These are phyloP conservation scores for Mrakia hoshinonis DNA, from an alignment of 768 basidiomycete genomes.

Conservation along the genomic window DNA sequence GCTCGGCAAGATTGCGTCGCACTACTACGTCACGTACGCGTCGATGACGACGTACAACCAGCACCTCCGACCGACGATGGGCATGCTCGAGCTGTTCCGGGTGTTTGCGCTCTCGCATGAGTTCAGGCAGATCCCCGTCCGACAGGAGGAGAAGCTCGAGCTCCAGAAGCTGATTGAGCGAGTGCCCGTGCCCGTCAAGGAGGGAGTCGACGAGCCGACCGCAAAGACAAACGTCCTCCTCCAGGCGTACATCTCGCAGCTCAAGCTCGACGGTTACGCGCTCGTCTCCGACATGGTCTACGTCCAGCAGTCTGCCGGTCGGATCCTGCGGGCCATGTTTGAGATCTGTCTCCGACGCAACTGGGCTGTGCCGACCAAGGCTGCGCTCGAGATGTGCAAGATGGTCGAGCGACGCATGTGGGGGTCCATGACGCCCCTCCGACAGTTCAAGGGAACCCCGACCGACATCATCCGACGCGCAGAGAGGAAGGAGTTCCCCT, in stretches of 20 bases:
- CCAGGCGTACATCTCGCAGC: slow-evolving; percentile 86
- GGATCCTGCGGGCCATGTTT: slow-evolving; percentile 90
- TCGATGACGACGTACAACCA: slow-evolving; percentile 97
- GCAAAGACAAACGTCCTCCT: slow-evolving; percentile 95
- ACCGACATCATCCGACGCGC: slow-evolving; percentile 54
- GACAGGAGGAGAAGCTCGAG: slow-evolving; percentile 68
- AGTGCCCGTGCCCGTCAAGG: slow-evolving; percentile 95
- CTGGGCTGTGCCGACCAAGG: slow-evolving; percentile 91
- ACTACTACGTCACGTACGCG: slow-evolving; percentile 89
- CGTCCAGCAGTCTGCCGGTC: slow-evolving; percentile 92
- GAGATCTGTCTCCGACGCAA: slow-evolving; percentile 96
- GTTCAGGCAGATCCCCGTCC: slow-evolving; percentile 76
- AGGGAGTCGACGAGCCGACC: slow-evolving; percentile 87
- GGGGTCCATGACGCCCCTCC: slow-evolving; percentile 92
- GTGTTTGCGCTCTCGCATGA: slow-evolving; percentile 93
- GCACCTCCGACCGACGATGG: slow-evolving; percentile 79
- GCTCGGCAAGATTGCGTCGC: slow-evolving; percentile 83
- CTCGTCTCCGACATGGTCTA: slow-evolving; percentile 60
- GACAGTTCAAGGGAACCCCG: slow-evolving; percentile 90
- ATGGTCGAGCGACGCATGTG: slow-evolving; percentile 76
- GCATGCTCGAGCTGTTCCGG: slow-evolving; percentile 79
- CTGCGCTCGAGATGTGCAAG: slow-evolving; percentile 87
- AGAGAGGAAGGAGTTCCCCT: slow-evolving; percentile 96
- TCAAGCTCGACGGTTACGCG: slow-evolving; percentile 75
- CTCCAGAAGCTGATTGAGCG: slow-evolving; percentile 80